Percentiles rank a stretch among this genome's conserved stretches.
These are phyloP conservation scores for Aspergillus ochraceoroseus DNA, from an alignment of 2,329 filamentous ascomycete species.

Conservation along the genomic window DNA sequence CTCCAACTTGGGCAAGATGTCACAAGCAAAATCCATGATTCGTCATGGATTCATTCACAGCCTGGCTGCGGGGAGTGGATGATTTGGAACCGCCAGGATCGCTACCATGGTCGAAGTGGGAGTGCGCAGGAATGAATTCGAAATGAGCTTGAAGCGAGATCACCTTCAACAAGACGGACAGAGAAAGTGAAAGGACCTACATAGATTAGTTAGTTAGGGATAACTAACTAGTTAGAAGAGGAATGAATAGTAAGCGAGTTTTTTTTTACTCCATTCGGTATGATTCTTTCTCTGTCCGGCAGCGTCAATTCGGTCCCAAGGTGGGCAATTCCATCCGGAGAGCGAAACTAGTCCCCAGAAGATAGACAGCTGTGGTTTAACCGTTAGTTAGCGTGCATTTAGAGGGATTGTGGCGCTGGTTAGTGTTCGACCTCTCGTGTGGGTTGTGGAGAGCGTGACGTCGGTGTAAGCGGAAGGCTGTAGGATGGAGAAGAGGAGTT, in stretches of 20 bases:
- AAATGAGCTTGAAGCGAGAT: no score
- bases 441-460: conserved; percentile 11
- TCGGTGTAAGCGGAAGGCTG: conserved; percentile 1
- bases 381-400: conserved; percentile 15
- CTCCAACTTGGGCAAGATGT: conserved; percentile 2
- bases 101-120: no score
- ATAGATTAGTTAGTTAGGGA: no score
- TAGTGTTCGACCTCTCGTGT: conserved; percentile 12
- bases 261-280: conserved; percentile 12
- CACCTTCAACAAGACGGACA: no score
- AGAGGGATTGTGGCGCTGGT: conserved; percentile 19
- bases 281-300: conserved; percentile 2
- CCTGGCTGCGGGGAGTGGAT: no score
- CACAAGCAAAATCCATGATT: conserved; percentile 2
- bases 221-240: no score
- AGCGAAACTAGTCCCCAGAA: conserved; percentile 6
- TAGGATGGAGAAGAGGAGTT: background rate
- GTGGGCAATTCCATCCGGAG: conserved; percentile 16
- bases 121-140: no score
- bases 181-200: no score
- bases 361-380: conserved; percentile 5
- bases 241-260: no score
- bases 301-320: conserved; percentile 6
- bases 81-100: no score
- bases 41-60: background rate